Evolutionary conservation across 2,329 filamentous ascomycete genomes (phyloP), one percentile per base, ranked within the genome.

Genomic region (Penicillium capsulatum): DNA sequence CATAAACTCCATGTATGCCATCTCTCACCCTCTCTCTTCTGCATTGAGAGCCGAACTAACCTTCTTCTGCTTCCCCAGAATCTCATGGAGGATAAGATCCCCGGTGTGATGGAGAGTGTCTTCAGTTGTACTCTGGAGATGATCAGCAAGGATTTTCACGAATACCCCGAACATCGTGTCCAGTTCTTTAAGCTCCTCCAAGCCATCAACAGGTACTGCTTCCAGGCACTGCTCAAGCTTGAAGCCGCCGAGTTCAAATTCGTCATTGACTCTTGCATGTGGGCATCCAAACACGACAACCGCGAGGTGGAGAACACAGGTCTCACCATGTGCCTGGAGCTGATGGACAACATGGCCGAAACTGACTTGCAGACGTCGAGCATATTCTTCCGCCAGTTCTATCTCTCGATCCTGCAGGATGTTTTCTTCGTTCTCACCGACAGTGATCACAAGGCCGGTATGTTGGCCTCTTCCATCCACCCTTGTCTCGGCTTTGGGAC

Each of bases 81-180:
- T 52, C 75, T 97, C 60, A 98, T 98, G 94, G 92, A 97, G 64
- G 92, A 97, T 62, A 92, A 97, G 67, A 88, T 98, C 30, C 89
- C 92, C 7, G 84, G 84, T 34, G 97, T 98, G 60, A 95, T 98
- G 86, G 90, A 97, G 66, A 94, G 91, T 53, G 88, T 98, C 17
- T 98, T 98, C 58, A 91, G 97, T 67, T 97, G 91, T 73, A 98
- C 92, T 3, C 75, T 98, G 40, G 89, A 95, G 59, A 98, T 98
- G 92, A 98, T 98, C 72, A 98, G 97, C 79, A 98, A 98, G 72
- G 92, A 98, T 68, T 98, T 98, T 68, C 96, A 94, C 32, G 92
- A 98, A 63, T 98, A 94, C 66, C 92, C 92, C 0, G 92, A 98
- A 66, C 92, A 98, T 64, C 85, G 94, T 42, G 92, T 98, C n/a